Conservation (phyloP, 176 grass and related monocot genomes). For the Musa itinerans region DNA sequence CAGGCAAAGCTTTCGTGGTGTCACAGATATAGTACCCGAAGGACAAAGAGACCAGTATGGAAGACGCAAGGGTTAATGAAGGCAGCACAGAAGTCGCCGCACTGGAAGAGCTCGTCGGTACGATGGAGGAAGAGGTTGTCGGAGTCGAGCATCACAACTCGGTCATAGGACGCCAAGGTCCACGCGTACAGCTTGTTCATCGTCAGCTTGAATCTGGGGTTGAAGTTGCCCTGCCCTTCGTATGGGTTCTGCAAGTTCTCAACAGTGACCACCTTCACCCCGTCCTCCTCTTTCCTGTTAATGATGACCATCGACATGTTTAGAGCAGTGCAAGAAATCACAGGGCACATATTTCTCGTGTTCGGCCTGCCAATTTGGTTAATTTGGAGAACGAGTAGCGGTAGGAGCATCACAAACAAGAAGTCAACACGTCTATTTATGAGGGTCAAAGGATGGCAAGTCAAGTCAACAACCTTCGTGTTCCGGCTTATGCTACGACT, state of each 20-base stretch:
- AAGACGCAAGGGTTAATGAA: conserved; percentile 98
- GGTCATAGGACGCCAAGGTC: conserved; percentile 65
- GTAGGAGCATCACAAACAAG: no score
- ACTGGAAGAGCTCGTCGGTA: conserved; percentile 89
- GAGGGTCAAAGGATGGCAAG: no score
- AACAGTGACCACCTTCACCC: conserved; percentile 77
- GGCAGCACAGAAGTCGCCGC: conserved; percentile 79
- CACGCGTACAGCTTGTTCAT: conserved; percentile 92
- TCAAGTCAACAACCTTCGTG: no score
- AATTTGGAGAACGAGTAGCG: no score
- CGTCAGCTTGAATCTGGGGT: conserved; percentile 85
- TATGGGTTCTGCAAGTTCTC: conserved; percentile 92
- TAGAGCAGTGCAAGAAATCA: no score
- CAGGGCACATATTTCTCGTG: no score
- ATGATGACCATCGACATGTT: not conserved
- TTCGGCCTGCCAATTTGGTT: no score
- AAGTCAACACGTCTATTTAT: no score
- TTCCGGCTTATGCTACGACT: no score
- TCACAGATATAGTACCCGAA: conserved; percentile 38
- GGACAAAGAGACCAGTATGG: conserved; percentile 93
- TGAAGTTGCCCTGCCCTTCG: conserved; percentile 84
- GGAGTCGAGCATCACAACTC: conserved; percentile 90
- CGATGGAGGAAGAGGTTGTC: conserved; percentile 95
- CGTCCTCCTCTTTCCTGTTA: conserved; percentile 80
- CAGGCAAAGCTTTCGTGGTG: no score